Percentiles rank a stretch among this genome's conserved stretches.
These are phyloP conservation scores for Chrysosporium keratinophilum DNA, from an alignment of 2,329 filamentous ascomycete species.

Conservation along the genomic window DNA sequence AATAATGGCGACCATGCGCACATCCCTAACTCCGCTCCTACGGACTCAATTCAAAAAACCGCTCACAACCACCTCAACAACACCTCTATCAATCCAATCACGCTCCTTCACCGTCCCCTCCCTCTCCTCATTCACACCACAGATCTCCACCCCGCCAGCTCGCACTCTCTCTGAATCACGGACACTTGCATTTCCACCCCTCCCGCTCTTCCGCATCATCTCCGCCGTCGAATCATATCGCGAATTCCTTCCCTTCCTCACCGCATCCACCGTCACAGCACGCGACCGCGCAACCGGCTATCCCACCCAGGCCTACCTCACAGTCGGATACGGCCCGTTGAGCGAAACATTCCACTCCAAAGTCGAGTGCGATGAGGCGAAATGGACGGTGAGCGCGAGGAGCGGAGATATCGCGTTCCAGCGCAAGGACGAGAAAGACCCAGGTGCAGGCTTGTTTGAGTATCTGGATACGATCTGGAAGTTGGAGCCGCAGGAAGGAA, in stretches of 20 bases:
- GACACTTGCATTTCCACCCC: constrained; percentile 62
- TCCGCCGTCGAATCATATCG: constrained; percentile 79
- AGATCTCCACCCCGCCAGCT: constrained; percentile 31
- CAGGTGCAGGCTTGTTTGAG: constrained; percentile 52
- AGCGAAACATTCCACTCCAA: constrained; percentile 73
- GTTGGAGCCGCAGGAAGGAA: constrained; percentile 29
- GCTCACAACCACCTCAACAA: neutral
- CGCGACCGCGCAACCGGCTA: constrained; percentile 48
- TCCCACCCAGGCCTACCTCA: constrained; percentile 66
- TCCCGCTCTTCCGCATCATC: constrained; percentile 70
- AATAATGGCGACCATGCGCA: neutral
- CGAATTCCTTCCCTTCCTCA: constrained; percentile 85
- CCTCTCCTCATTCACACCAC: constrained; percentile 15
- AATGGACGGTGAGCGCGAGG: constrained; percentile 60
- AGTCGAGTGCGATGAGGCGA: constrained; percentile 63
- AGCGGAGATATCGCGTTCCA: constrained; percentile 32
- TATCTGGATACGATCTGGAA: constrained; percentile 38
- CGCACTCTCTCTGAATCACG: constrained; percentile 64
- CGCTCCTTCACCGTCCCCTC: constrained; percentile 15
- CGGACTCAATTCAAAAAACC: constrained; percentile 8
- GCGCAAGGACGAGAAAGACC: constrained; percentile 49
- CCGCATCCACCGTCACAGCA: constrained; percentile 61
- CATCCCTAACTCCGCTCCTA: neutral
- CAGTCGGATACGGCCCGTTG: constrained; percentile 74
- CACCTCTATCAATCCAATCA: constrained; percentile 3